These are phyloP conservation scores for Solanum pimpinellifolium DNA, from an alignment of 257 asterid species.

Conservation along the genomic window DNA sequence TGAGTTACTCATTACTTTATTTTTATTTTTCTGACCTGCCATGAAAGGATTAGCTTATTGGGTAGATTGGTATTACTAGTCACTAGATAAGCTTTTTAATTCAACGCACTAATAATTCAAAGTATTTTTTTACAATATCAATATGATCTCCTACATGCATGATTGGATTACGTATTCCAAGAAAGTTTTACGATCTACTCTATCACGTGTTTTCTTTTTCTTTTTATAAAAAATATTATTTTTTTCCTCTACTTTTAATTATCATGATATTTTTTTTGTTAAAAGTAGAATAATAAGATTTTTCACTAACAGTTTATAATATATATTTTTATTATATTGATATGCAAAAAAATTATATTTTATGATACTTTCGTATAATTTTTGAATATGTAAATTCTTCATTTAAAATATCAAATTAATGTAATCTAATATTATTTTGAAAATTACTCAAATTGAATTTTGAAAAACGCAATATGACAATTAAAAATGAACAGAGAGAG, in stretches of 20 bases:
- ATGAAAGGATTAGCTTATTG: not conserved
- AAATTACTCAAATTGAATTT: too few species aligned
- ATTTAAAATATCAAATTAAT: too few species aligned
- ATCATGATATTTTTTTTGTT: too few species aligned
- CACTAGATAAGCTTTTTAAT: not conserved
- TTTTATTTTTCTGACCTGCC: not conserved
- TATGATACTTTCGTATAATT: too few species aligned
- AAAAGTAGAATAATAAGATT: too few species aligned
- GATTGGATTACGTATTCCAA: not conserved
- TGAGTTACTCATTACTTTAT: not conserved
- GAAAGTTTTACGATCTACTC: not conserved
- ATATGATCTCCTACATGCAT: not conserved
- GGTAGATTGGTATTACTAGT: not conserved
- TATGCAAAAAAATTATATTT: too few species aligned
- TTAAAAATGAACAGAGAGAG: rapidly evolving
- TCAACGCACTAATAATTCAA: not conserved
- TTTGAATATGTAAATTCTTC: too few species aligned
- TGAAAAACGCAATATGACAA: too few species aligned
- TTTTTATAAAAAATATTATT: not conserved
- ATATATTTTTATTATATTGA: too few species aligned
- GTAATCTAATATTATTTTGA: too few species aligned
- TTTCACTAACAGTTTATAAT: too few species aligned
- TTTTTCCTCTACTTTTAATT: too few species aligned
- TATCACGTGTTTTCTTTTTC: not conserved
- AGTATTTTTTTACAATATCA: not conserved